Evolutionary conservation across 352 stramenopile genomes (phyloP).

Genomic region (Globisporangium mamillatum): DNA sequence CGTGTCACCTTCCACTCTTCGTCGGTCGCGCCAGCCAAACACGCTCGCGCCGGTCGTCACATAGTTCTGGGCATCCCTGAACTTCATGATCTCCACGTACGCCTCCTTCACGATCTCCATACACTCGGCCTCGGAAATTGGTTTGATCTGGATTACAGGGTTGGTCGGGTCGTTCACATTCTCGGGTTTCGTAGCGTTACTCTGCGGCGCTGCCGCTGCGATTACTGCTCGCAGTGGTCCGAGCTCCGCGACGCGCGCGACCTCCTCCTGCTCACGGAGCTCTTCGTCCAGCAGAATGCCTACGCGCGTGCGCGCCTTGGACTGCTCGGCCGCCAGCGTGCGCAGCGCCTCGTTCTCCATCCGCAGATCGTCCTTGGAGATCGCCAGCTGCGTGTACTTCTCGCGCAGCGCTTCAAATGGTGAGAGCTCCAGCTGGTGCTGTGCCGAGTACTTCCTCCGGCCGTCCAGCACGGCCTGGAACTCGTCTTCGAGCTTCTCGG

Average conservation of each 20-base stretch:
- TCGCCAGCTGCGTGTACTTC: constrained; percentile 45
- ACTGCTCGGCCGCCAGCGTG: constrained; percentile 48
- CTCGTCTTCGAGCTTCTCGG: constrained; percentile 46
- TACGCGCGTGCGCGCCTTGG: constrained; percentile 47
- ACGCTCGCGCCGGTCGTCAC: constrained; percentile 48
- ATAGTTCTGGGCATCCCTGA: constrained; percentile 36
- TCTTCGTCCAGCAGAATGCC: constrained; percentile 60
- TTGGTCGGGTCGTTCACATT: background rate
- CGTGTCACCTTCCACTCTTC: constrained; percentile 41
- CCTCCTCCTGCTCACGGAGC: constrained; percentile 29
- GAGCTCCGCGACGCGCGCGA: background rate
- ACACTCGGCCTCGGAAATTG: constrained; percentile 46
- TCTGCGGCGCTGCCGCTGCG: background rate
- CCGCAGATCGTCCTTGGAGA: constrained; percentile 52
- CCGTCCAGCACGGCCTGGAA: constrained; percentile 36
- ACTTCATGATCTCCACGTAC: constrained; percentile 44
- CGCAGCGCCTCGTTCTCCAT: constrained; percentile 60
- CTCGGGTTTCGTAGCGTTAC: constrained; percentile 10
- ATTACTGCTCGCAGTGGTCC: background rate
- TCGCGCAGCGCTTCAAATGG: constrained; percentile 43
- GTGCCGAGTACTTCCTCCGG: constrained; percentile 15
- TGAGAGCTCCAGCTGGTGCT: constrained; percentile 4
- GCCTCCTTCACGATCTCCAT: constrained; percentile 38
- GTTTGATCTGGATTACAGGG: constrained; percentile 22
- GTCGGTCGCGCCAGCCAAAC: constrained; percentile 64